phyloP scores from a whole-genome alignment of 2,329 filamentous ascomycete species.

The Botrytis paeoniae region DNA sequence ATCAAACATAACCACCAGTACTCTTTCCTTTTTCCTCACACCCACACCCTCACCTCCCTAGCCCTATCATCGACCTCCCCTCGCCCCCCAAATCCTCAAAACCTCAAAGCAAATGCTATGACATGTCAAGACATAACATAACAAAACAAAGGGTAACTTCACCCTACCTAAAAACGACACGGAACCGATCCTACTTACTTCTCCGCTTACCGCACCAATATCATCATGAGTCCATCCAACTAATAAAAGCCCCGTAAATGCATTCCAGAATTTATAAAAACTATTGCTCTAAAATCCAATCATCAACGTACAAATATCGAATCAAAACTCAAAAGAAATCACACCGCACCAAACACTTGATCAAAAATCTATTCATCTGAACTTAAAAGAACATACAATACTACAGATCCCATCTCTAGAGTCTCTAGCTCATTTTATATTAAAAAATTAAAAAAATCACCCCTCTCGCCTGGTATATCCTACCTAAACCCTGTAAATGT shows the following conservation, averaged over 20 bases:
- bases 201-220: too few relatives aligned
- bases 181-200: background rate
- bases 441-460: background rate
- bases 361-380: background rate
- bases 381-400: background rate
- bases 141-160: background rate
- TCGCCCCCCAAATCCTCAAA: too few relatives aligned
- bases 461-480: background rate
- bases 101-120: too few relatives aligned
- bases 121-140: too few relatives aligned
- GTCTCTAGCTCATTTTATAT: background rate
- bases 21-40: too few relatives aligned
- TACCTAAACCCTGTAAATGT: background rate
- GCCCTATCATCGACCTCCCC: too few relatives aligned
- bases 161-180: accelerated
- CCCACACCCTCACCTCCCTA: too few relatives aligned
- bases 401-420: background rate
- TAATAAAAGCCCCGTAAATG: background rate
- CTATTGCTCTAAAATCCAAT: background rate
- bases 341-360: background rate
- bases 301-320: too few relatives aligned
- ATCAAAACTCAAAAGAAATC: background rate
- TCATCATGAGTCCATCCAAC: background rate
- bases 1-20: too few relatives aligned
- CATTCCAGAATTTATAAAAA: background rate